Percentiles rank a stretch among this genome's conserved stretches.
phyloP scores from a whole-genome alignment of 306 rosid species.

The Glycine latifolia region DNA sequence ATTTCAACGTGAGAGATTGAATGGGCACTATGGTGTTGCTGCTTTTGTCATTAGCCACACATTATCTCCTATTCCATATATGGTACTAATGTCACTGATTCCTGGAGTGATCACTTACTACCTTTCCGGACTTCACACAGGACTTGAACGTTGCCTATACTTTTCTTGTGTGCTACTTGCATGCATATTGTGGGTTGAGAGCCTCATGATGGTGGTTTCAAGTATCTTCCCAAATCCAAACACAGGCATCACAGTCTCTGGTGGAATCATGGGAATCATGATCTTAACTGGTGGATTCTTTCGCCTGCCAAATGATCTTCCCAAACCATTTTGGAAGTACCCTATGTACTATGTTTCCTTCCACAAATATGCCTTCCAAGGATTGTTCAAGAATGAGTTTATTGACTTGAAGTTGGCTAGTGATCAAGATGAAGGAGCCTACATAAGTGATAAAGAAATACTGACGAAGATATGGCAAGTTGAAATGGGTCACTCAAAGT shows the following conservation, averaged over 20 bases:
- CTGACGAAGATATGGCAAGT: constrained; percentile 51
- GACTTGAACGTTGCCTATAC: constrained; percentile 47
- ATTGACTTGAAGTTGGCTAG: constrained; percentile 34
- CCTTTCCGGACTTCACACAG: constrained; percentile 58
- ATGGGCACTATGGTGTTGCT: constrained; percentile 59
- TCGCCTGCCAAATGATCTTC: constrained; percentile 58
- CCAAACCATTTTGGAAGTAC: constrained; percentile 53
- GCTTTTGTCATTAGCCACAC: constrained; percentile 59
- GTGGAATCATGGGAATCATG: constrained; percentile 65
- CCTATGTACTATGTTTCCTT: constrained; percentile 59
- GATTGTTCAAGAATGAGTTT: constrained; percentile 68
- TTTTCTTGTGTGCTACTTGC: constrained; percentile 47
- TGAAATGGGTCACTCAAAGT: constrained; percentile 62
- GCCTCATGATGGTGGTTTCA: constrained; percentile 65
- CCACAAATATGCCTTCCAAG: constrained; percentile 63
- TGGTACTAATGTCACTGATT: constrained; percentile 49
- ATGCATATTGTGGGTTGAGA: constrained; percentile 59
- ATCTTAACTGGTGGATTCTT: constrained; percentile 56
- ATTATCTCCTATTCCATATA: constrained; percentile 58
- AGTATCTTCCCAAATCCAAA: constrained; percentile 57
- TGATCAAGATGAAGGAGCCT: not conserved
- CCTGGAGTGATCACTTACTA: constrained; percentile 59
- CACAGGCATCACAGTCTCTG: constrained; percentile 53
- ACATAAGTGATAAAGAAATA: constrained; percentile 46
- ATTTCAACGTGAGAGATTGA: constrained; percentile 62